A percentile compares a stretch with the other conserved stretches of the same genome.
These are phyloP conservation scores for Monilinia vaccinii-corymbosi DNA, from an alignment of 2,329 filamentous ascomycete species.

Conservation along the genomic window DNA sequence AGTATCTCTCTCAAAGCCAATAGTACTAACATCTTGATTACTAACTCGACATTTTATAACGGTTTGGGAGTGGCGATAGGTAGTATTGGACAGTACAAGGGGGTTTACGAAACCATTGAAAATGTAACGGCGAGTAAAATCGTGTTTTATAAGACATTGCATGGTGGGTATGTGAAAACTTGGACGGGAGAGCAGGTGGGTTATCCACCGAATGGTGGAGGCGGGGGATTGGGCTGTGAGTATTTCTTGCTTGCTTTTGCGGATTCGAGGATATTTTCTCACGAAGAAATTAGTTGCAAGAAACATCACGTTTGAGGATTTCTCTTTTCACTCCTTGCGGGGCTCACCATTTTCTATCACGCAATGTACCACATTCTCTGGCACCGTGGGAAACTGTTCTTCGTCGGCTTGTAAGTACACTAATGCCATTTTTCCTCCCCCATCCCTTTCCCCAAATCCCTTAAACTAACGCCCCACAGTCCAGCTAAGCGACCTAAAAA, in stretches of 20 bases:
- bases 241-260: neutral
- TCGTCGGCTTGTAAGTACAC: slow-evolving; percentile 22
- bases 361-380: slow-evolving; percentile 34
- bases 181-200: slow-evolving; percentile 45
- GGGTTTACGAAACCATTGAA: slow-evolving; percentile 2
- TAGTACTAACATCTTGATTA: slow-evolving; percentile 44
- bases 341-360: slow-evolving; percentile 28
- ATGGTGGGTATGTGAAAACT: slow-evolving; percentile 42
- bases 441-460: neutral
- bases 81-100: slow-evolving; percentile 44
- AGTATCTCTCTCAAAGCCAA: slow-evolving; percentile 47
- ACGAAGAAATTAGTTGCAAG: slow-evolving; percentile 5
- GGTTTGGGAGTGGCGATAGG: slow-evolving; percentile 48
- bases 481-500: neutral
- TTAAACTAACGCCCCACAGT: neutral
- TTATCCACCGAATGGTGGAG: slow-evolving; percentile 49
- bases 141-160: slow-evolving; percentile 5
- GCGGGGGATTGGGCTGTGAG: slow-evolving; percentile 40
- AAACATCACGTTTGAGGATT: slow-evolving; percentile 4
- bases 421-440: neutral
- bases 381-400: slow-evolving; percentile 32
- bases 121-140: neutral
- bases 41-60: slow-evolving; percentile 40
- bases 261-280: neutral
- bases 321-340: slow-evolving; percentile 1